These are phyloP conservation scores for Auriscalpium vulgare DNA, from an alignment of 768 basidiomycete species.

Conservation along the genomic window DNA sequence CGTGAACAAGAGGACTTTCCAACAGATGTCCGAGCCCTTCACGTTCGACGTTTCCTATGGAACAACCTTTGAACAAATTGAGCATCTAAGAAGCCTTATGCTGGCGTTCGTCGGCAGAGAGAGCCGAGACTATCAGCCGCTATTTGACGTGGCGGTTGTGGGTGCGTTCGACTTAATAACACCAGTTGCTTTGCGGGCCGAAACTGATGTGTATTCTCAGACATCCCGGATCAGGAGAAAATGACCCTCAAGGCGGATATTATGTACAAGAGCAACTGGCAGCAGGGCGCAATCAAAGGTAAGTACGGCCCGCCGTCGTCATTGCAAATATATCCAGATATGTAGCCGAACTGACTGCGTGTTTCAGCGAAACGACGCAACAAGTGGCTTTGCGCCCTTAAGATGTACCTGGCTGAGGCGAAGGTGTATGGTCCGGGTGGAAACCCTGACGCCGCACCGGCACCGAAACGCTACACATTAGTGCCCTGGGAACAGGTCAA, in stretches of 20 bases:
- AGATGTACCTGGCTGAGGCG: constrained; percentile 57
- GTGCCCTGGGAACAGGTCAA: constrained; percentile 65
- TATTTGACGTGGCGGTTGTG: constrained; percentile 65
- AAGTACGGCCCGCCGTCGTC: background rate
- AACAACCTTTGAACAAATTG: constrained; percentile 77
- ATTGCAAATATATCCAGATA: background rate
- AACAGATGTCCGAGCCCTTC: constrained; percentile 71
- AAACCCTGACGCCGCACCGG: constrained; percentile 45
- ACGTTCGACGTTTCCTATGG: constrained; percentile 71
- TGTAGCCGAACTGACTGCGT: background rate
- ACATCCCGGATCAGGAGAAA: constrained; percentile 75
- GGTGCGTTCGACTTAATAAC: constrained; percentile 29
- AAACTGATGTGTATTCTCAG: constrained; percentile 25
- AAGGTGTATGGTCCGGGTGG: constrained; percentile 64
- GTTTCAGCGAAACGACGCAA: constrained; percentile 65
- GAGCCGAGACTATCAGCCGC: constrained; percentile 65
- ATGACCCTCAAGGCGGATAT: constrained; percentile 74
- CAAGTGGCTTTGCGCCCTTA: constrained; percentile 89
- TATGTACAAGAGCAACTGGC: constrained; percentile 85
- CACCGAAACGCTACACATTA: constrained; percentile 53
- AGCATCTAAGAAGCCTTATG: constrained; percentile 72
- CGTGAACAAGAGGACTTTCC: constrained; percentile 1
- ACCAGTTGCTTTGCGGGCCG: background rate
- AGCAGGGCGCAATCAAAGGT: constrained; percentile 70
- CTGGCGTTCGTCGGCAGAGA: constrained; percentile 64